Base-by-base conservation (phyloP, 805 yeast genomes). In the Metschnikowia santaceciliae region DNA sequence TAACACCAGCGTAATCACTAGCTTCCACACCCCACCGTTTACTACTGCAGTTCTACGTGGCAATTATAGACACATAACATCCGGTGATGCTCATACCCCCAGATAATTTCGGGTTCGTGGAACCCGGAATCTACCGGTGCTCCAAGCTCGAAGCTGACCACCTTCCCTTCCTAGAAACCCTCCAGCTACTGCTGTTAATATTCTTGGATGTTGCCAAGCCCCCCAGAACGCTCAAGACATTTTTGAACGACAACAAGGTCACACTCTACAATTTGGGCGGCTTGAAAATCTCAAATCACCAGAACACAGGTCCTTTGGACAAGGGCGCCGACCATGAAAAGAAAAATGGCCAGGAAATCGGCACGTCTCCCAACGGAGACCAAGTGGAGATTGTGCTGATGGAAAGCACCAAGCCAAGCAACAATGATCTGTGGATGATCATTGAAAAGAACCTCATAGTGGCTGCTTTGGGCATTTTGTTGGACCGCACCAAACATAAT, bases 91-190 rank as follows among this genome's bases (percentile, higher is more conserved):
- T 90, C 32, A 88, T 91, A 0, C 96, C 96, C 1, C 98, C 99
- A 0, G 92, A 90, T 45, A 88, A 88, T 64, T 94, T 88, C 71
- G 96, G 96, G 0, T 75, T 90, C 32, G 97, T 91, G 3, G 97
- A 94, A 68, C 84, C 85, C 23, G 96, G 96, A 0, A 72, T 92
- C 1, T 71, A 88, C 69, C 77, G 97, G 48, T 88, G 97, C 61
- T 79, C 94, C 4, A 82, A 83, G 58, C 68, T 92, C 10, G 92
- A 87, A 52, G 80, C 88, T 1, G 82, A 88, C 51, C 85, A 88
- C 64, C 76, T 84, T 51, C 86, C 94, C 26, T 92, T 91, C 61
- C 64, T 92, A 23, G 86, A 82, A 50, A 88, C 96, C 0, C 73
- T 92, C 30, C 74, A 77, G 26, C 73, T 92, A 47, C 80, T 79